Evolutionary conservation across 192 early-diverging fungal genomes (phyloP).

Genomic region (Glomus cerebriforme): DNA sequence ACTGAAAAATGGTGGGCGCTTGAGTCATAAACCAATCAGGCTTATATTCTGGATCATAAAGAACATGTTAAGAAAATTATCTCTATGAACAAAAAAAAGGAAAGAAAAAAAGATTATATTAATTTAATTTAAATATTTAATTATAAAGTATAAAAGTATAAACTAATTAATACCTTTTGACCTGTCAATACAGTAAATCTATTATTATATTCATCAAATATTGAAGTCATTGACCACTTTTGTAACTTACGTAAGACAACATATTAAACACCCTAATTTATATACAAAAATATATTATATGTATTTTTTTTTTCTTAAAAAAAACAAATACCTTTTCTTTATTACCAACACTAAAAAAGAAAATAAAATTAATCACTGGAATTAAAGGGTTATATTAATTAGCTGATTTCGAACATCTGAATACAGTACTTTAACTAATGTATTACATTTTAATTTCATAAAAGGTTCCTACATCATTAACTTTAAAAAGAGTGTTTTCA

Average conservation of each 20-base stretch:
- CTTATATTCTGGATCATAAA: conserved; percentile 46
- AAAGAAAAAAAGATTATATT: too few relatives aligned
- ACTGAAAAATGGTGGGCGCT: background rate
- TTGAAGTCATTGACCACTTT: conserved; percentile 93
- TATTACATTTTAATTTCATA: conserved; percentile 55
- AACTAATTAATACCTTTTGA: conserved; percentile 73
- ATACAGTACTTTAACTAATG: conserved; percentile 55
- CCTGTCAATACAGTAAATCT: too few relatives aligned
- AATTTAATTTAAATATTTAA: background rate
- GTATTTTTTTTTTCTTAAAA: background rate
- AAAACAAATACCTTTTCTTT: conserved; percentile 76
- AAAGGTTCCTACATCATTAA: conserved; percentile 52
- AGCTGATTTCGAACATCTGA: conserved; percentile 56
- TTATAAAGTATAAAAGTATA: background rate
- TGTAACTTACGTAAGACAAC: conserved; percentile 92
- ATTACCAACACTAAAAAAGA: conserved; percentile 65
- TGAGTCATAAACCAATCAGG: conserved; percentile 50
- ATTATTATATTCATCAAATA: conserved; percentile 98
- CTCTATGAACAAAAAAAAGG: conserved; percentile 52
- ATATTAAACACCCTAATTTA: conserved; percentile 86
- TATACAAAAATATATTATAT: background rate
- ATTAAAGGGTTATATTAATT: background rate
- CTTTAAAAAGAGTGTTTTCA: background rate
- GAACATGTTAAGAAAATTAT: conserved; percentile 53
- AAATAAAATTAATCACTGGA: background rate